Conservation (phyloP, 83 land plant species). For the Diphasiastrum complanatum region DNA sequence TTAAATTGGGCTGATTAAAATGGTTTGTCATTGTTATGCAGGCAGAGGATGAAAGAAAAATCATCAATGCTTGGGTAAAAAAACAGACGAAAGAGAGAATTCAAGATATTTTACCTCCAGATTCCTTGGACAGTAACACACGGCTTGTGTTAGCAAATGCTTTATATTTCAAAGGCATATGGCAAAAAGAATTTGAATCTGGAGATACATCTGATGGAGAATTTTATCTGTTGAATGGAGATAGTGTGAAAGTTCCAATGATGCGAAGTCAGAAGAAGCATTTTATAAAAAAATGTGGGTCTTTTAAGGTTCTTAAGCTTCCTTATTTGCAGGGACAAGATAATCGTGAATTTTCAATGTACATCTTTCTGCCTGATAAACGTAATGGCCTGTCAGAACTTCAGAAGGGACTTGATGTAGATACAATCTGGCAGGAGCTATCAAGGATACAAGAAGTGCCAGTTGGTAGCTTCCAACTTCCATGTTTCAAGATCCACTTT, state of each 20-base stretch:
- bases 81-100: constrained; percentile 56
- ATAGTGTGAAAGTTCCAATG: constrained; percentile 23
- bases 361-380: constrained; percentile 57
- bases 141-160: constrained; percentile 67
- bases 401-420: constrained; percentile 9
- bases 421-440: constrained; percentile 3
- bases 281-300: constrained; percentile 26
- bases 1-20: too few relatives aligned
- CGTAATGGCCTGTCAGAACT: constrained; percentile 45
- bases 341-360: constrained; percentile 57
- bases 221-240: constrained; percentile 53
- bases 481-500: constrained; percentile 62
- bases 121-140: constrained; percentile 45
- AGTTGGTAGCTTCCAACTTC: constrained; percentile 51
- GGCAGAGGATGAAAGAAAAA: constrained; percentile 48
- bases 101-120: constrained; percentile 60
- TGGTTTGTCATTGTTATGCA: too few relatives aligned
- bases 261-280: constrained; percentile 59
- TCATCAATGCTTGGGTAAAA: constrained; percentile 67
- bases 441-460: constrained; percentile 14
- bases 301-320: constrained; percentile 52
- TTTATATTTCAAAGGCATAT: constrained; percentile 69
- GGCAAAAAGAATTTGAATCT: constrained; percentile 55
- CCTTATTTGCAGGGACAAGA: constrained; percentile 51
- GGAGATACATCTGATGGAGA: constrained; percentile 39